Evolutionary conservation across 2,329 filamentous ascomycete species (phyloP), one percentile per base, ranked within the genome.

Genomic region (Phialocephala subalpina): DNA sequence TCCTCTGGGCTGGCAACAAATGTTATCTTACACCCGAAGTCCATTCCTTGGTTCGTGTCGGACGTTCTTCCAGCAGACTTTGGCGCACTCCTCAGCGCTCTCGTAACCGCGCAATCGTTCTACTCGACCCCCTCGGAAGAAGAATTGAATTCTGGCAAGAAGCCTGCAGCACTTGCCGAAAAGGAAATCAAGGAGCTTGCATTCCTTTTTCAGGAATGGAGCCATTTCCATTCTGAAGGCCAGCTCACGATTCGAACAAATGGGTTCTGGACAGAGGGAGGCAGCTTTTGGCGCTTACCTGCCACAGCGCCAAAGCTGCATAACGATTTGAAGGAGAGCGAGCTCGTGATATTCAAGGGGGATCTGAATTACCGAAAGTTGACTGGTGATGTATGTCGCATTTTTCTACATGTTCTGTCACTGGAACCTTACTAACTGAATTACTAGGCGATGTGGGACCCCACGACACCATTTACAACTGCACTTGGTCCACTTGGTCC

Each of bases 41-140:
- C 89, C 25, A 94, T 99, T 65, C 96, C 96, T 0, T 99, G 96
- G 96, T 99, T 98, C 77, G 96, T 99, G 57, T 97, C 94, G 0
- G 96, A 99, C 74, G 96, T 98, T 3, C 80, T 97, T 12, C 94
- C 95, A 0, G 85, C 83, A 47, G 96, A 99, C 80, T 97, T 98
- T 73, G 85, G 84, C 1, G 89, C 90, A n/a, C 86, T 98, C 2
- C 87, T 99, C 60, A 89, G 87, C 69, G 92, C 91, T 4, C 85
- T 99, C n/a, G 87, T 90, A 7, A 86, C 89, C 72, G 92, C 96
- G 0, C 88, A 90, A 72, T 74, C 80, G 12, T 97, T 98, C 79
- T 98, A 96, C 80, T 87, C 90, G 74, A 87, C 87, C 0, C 88
- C 88, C 0, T 89, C 90, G 0, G 88, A 94, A 35, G 92, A 94